A percentile compares a stretch with the other conserved stretches of the same genome.
Evolutionary conservation across 2,329 filamentous ascomycete genomes (phyloP).

Genomic region (Xylaria multiplex): DNA sequence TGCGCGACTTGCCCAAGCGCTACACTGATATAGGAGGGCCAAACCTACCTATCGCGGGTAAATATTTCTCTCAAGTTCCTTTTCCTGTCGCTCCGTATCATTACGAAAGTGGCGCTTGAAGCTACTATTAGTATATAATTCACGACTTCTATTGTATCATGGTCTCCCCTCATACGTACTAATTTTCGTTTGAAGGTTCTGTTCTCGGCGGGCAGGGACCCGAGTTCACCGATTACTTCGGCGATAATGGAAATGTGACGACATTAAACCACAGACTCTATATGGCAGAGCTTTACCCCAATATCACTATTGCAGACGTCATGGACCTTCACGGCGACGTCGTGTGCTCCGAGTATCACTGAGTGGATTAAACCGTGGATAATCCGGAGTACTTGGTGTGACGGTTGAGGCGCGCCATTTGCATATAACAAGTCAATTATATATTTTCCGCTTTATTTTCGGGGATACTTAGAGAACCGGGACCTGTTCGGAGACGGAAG

Average conservation of each 20-base stretch:
- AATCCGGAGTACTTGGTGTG: too few relatives aligned
- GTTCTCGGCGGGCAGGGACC: constrained; percentile 24
- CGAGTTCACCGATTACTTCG: constrained; percentile 33
- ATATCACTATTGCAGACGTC: constrained; percentile 26
- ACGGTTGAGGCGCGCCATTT: too few relatives aligned
- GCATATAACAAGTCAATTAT: too few relatives aligned
- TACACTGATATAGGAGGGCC: constrained; percentile 42
- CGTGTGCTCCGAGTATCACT: constrained; percentile 27
- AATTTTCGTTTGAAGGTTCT: constrained; percentile 14
- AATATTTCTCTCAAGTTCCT: not conserved
- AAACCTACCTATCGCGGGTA: constrained; percentile 35
- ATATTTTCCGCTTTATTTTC: too few relatives aligned
- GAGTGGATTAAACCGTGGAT: not conserved
- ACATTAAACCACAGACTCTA: constrained; percentile 29
- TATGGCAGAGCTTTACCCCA: constrained; percentile 20
- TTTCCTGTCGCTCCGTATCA: not conserved
- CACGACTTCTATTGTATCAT: not conserved
- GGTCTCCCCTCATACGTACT: not conserved
- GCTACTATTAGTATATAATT: not conserved
- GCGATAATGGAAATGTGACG: constrained; percentile 30
- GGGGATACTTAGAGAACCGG: too few relatives aligned
- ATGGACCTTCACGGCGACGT: constrained; percentile 27
- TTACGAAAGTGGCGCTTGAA: not conserved
- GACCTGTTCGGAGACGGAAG: too few relatives aligned
- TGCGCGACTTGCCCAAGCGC: constrained; percentile 37